Percentiles rank a stretch among this genome's conserved stretches.
These are phyloP conservation scores for Pelagophyceae sp. DNA, from an alignment of 352 stramenopile genomes.

Conservation along the genomic window DNA sequence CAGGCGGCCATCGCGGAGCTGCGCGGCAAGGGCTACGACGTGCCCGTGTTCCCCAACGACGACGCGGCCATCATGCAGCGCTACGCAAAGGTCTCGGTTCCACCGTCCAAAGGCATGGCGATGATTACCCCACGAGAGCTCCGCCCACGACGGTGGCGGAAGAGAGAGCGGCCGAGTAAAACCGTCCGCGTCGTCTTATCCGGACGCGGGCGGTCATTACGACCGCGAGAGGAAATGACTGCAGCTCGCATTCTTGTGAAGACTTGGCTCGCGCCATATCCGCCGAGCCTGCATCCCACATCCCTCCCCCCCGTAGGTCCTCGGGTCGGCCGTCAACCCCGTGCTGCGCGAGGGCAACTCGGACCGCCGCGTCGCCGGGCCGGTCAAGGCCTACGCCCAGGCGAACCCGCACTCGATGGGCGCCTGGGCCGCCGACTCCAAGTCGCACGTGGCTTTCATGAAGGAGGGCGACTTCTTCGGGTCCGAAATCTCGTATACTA, in stretches of 20 bases:
- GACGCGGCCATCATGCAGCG: conserved; percentile 45
- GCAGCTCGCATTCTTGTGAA: too few species aligned
- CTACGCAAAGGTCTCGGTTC: conserved; percentile 51
- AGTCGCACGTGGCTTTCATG: conserved; percentile 63
- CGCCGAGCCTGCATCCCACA: background rate
- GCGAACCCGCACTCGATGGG: conserved; percentile 63
- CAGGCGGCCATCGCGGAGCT: conserved; percentile 58
- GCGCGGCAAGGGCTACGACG: conserved; percentile 57
- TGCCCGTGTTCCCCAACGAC: conserved; percentile 55
- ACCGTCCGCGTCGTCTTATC: background rate
- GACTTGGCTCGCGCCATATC: too few species aligned
- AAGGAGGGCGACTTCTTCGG: conserved; percentile 58
- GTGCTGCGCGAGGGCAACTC: conserved; percentile 63
- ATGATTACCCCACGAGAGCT: too few species aligned
- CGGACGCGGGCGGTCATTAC: too few species aligned
- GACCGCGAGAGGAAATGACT: too few species aligned
- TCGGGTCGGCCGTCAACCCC: conserved; percentile 61
- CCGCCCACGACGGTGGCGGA: too few species aligned
- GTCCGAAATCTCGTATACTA: conserved; percentile 42
- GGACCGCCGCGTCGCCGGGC: conserved; percentile 54
- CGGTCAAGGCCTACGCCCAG: conserved; percentile 64
- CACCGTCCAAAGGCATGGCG: too few species aligned
- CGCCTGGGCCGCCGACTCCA: conserved; percentile 42
- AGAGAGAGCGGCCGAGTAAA: too few species aligned
- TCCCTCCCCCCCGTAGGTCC: conserved; percentile 39